Base-by-base conservation (phyloP, 768 basidiomycete species). In the Artomyces pyxidatus region DNA sequence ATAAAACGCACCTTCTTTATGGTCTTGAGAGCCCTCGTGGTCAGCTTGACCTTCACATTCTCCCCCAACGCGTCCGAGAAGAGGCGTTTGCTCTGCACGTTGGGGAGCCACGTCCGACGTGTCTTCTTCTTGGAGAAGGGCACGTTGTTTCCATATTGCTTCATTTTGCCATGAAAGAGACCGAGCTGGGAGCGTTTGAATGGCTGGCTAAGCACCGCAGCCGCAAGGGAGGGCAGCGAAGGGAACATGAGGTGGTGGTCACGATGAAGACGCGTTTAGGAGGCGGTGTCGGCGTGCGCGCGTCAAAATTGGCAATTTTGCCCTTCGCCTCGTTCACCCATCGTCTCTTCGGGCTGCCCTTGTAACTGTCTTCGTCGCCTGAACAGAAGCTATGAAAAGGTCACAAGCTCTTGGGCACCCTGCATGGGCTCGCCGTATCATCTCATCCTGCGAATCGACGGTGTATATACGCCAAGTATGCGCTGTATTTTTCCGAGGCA, bases 81-180 rank as follows among this genome's bases (percentile, higher is more conserved):
- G 39, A 92, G 58, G 1, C 81, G 77, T 65, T 92, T 91, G 44
- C 71, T 69, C 56, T 92, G 89, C 21, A 91, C 75, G 65, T 94
- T 94, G 29, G 91, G 91, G 10, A 90, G 71, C 91, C 91, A 94
- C 38, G 84, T 77, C 35, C 91, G 74, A 43, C 86, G 82, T 22
- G 92, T 92, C 70, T 92, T 93, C 63, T 85, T 77, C 62, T 84
- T 83, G 21, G 90, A 92, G 65, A 89, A 85, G 0, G 91, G 89
- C 42, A 93, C 88, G 61, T 84, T 92, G 72, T 93, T 92, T 22
- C 91, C 91, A 56, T 80, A 80, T 59, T 81, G 83, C 58, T 82
- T 88, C 47, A 70, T 78, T 62, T 82, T 85, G 14, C 89, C 89
- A 47, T 90, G 87, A 61, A 86, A 92, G 2, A 94, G 80, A 47